phyloP scores from a whole-genome alignment of 495 filamentous ascomycete species.

The Ramalina intermedia region DNA sequence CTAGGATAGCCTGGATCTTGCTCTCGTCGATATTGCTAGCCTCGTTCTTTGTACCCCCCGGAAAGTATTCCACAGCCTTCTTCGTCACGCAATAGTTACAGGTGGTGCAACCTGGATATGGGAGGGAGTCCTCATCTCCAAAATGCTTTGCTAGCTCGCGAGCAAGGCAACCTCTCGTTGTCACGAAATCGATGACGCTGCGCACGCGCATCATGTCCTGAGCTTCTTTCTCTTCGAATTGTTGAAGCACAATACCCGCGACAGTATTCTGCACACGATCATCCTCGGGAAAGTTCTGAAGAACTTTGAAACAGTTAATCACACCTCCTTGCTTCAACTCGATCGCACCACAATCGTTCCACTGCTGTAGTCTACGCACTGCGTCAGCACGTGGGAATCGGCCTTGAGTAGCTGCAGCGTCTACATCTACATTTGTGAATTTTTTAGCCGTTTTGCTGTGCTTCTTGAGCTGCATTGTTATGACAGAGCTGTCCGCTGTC shows the following conservation, averaged over 20 bases:
- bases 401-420: conserved; percentile 11
- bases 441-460: conserved; percentile 18
- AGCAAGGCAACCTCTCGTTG: conserved; percentile 10
- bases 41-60: too few relatives aligned
- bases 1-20: conserved; percentile 27
- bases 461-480: conserved; percentile 23
- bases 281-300: conserved; percentile 28
- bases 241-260: neutral
- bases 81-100: conserved; percentile 38
- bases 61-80: conserved; percentile 16
- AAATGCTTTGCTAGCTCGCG: conserved; percentile 37
- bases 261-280: too few relatives aligned
- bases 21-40: conserved; percentile 7
- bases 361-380: conserved; percentile 35
- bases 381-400: conserved; percentile 25
- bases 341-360: conserved; percentile 27
- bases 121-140: conserved; percentile 31
- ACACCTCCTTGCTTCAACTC: conserved; percentile 33
- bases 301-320: conserved; percentile 32
- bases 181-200: conserved; percentile 35
- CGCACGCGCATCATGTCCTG: conserved; percentile 32
- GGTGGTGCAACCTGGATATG: conserved; percentile 30
- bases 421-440: conserved; percentile 31
- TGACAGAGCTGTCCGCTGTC: conserved; percentile 17
- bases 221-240: conserved; percentile 33